These are phyloP conservation scores for Scheffersomyces coipomensis DNA, from an alignment of 805 yeast genomes.

Conservation along the genomic window DNA sequence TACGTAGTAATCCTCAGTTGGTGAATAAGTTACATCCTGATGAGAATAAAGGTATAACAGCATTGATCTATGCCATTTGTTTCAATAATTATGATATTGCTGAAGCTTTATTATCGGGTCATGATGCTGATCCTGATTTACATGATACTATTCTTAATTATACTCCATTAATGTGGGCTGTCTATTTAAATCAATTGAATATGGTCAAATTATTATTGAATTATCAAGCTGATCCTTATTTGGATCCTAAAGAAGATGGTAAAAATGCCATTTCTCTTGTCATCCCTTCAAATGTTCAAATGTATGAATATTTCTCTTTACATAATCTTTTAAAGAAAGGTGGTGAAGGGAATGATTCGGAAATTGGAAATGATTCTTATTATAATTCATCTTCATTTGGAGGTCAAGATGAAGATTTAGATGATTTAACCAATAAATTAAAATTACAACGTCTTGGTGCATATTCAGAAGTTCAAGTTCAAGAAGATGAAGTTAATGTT, in stretches of 20 bases:
- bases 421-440: conserved; percentile 32
- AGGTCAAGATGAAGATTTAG: conserved; percentile 10
- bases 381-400: conserved; percentile 7
- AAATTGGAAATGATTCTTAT: conserved; percentile 12
- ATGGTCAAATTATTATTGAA: conserved; percentile 58
- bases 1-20: conserved; percentile 18
- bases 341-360: conserved; percentile 16
- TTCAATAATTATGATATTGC: conserved; percentile 49
- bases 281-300: conserved; percentile 48
- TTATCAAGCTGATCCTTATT: conserved; percentile 61
- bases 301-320: conserved; percentile 56
- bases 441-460: conserved; percentile 29
- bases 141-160: conserved; percentile 51
- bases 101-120: conserved; percentile 43
- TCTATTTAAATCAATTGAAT: conserved; percentile 55
- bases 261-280: conserved; percentile 60
- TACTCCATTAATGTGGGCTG: conserved; percentile 87
- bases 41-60: conserved; percentile 30
- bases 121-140: conserved; percentile 48
- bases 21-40: conserved; percentile 18
- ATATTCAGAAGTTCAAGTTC: conserved; percentile 7
- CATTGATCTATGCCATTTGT: conserved; percentile 52
- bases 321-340: conserved; percentile 38
- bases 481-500: conserved; percentile 13
- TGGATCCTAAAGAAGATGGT: conserved; percentile 25